Evolutionary conservation across 2,329 filamentous ascomycete genomes (phyloP).

Genomic region (Malbranchea cinnamomea): DNA sequence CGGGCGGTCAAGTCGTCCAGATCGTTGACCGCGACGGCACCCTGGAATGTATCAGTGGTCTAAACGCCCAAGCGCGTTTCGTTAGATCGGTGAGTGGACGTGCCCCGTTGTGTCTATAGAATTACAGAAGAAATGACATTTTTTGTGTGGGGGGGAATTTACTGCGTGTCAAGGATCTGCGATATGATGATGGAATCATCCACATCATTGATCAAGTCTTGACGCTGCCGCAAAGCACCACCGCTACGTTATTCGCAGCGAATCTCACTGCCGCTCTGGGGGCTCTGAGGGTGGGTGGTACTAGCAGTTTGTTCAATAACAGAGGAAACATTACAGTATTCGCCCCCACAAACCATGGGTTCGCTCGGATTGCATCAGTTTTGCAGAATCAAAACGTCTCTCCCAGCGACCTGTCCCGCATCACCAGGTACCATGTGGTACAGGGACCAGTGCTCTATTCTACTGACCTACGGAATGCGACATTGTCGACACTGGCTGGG

Average conservation of each 20-base stretch:
- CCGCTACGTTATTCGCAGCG: slow-evolving; percentile 25
- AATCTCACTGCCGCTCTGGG: slow-evolving; percentile 35
- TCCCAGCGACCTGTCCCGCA: slow-evolving; percentile 31
- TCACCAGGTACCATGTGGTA: slow-evolving; percentile 52
- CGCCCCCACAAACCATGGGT: slow-evolving; percentile 9
- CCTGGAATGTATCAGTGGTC: slow-evolving; percentile 34
- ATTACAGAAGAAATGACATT: background rate
- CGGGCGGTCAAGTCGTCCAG: slow-evolving; percentile 44
- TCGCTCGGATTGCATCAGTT: slow-evolving; percentile 7
- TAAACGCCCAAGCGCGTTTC: slow-evolving; percentile 36
- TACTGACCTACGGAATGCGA: slow-evolving; percentile 27
- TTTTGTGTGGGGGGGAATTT: no score
- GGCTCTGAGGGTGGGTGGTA: slow-evolving; percentile 30
- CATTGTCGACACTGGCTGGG: slow-evolving; percentile 26
- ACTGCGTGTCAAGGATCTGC: slow-evolving; percentile 34
- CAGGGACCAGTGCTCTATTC: slow-evolving; percentile 41
- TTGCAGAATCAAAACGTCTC: slow-evolving; percentile 9
- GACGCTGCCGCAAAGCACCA: slow-evolving; percentile 30
- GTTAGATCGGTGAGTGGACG: slow-evolving; percentile 30
- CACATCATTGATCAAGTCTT: slow-evolving; percentile 39
- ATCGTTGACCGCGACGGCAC: slow-evolving; percentile 29
- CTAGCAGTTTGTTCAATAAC: slow-evolving; percentile 20
- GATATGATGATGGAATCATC: slow-evolving; percentile 41
- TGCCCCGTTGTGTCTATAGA: background rate
- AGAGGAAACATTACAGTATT: slow-evolving; percentile 23